phyloP scores from a whole-genome alignment of 2,329 filamentous ascomycete species.

The Knoxdaviesia proteae region DNA sequence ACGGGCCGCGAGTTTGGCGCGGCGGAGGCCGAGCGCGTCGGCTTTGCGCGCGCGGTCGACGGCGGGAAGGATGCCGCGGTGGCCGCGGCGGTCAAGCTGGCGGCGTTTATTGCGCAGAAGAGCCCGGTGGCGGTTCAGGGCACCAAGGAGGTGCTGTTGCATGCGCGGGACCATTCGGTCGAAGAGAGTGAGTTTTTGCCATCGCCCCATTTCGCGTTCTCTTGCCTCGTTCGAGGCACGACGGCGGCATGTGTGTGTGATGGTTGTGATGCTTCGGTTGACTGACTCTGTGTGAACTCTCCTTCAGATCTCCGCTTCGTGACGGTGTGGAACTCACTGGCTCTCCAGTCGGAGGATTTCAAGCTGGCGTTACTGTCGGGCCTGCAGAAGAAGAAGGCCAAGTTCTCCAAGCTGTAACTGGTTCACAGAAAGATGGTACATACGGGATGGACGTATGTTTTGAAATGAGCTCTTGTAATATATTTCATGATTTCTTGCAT shows the following conservation, averaged over 20 bases:
- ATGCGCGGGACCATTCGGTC: constrained; percentile 56
- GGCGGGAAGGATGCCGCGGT: constrained; percentile 43
- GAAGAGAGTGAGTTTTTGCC: constrained; percentile 43
- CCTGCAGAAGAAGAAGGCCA: constrained; percentile 57
- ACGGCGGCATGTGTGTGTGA: neutral
- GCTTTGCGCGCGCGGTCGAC: constrained; percentile 47
- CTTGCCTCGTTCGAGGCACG: neutral
- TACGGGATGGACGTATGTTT: neutral
- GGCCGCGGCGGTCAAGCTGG: constrained; percentile 39
- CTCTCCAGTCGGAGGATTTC: constrained; percentile 65
- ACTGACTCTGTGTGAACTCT: neutral
- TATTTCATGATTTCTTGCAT: too few species aligned
- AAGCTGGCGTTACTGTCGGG: constrained; percentile 53
- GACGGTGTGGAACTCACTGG: constrained; percentile 66
- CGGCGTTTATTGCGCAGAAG: constrained; percentile 49
- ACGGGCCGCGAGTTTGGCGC: constrained; percentile 49
- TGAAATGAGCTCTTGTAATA: too few species aligned
- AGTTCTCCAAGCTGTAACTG: constrained; percentile 59
- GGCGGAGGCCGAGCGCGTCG: constrained; percentile 47
- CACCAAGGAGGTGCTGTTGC: constrained; percentile 74
- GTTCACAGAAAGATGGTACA: neutral
- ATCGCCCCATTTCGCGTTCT: neutral
- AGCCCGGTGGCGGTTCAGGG: constrained; percentile 74
- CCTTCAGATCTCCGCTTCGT: constrained; percentile 54
- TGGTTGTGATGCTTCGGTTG: neutral